Evolutionary conservation across 2,329 filamentous ascomycete species (phyloP).

Genomic region (Colletotrichum theobromicola): DNA sequence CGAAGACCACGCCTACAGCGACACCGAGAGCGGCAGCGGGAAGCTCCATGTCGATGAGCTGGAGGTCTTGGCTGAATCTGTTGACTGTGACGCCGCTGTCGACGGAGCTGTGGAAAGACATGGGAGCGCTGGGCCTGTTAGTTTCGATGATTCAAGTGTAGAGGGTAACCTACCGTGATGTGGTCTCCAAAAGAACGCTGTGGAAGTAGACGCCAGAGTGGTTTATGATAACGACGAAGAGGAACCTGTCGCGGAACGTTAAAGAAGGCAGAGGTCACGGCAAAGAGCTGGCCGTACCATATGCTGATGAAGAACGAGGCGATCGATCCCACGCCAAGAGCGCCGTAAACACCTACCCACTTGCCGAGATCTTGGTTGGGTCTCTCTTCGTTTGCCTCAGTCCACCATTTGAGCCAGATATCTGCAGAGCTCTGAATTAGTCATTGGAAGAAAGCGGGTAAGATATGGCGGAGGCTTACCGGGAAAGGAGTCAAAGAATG

Average conservation of each 20-base stretch:
- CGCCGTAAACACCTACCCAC: conserved; percentile 40
- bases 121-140: conserved; percentile 8
- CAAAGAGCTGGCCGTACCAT: not conserved
- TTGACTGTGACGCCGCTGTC: conserved; percentile 27
- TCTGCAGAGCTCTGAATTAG: not conserved
- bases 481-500: conserved; percentile 30
- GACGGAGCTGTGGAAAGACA: conserved; percentile 22
- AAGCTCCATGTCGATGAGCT: conserved; percentile 27
- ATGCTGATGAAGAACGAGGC: not conserved
- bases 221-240: conserved; percentile 36
- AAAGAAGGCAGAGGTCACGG: not conserved
- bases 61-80: conserved; percentile 25
- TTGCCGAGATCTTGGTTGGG: conserved; percentile 41
- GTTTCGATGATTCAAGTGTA: not conserved
- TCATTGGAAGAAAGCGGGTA: not conserved
- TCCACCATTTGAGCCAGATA: conserved; percentile 56
- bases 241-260: conserved; percentile 23
- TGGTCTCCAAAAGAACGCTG: conserved; percentile 27
- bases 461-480: not conserved
- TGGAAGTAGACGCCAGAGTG: conserved; percentile 33
- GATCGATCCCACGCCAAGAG: conserved; percentile 3
- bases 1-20: conserved; percentile 13
- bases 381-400: conserved; percentile 41
- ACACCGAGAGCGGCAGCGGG: conserved; percentile 24
- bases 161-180: conserved; percentile 17